Conservation (phyloP, 225 moss, liverwort and hornwort species). For the Physcomitrellopsis africana region DNA sequence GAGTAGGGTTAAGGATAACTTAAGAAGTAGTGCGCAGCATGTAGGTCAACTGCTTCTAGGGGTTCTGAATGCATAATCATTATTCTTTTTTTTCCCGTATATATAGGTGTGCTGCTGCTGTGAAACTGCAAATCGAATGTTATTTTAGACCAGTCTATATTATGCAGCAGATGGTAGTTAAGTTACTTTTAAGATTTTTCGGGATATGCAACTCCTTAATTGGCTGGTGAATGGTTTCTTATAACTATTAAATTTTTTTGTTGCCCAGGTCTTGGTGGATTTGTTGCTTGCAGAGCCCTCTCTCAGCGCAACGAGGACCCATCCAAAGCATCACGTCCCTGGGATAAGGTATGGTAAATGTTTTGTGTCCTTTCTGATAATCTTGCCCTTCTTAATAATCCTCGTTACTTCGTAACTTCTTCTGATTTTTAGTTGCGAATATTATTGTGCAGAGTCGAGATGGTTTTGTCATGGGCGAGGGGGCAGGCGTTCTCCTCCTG, state of each 20-base stretch:
- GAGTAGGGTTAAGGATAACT: not conserved
- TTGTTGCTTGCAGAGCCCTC: slow-evolving; percentile 86
- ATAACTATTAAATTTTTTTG: not conserved
- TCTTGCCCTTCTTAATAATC: not conserved
- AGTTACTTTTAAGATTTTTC: no score
- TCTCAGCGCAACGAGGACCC: slow-evolving; percentile 84
- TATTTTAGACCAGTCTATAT: no score
- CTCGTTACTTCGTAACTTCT: slow-evolving; percentile 4
- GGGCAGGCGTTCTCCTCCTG: slow-evolving; percentile 82
- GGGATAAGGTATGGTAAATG: slow-evolving; percentile 68
- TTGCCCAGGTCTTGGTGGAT: slow-evolving; percentile 77
- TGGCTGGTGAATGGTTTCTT: slow-evolving; percentile 8
- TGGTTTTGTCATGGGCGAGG: slow-evolving; percentile 95
- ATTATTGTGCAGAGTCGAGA: slow-evolving; percentile 60
- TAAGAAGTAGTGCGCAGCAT: not conserved
- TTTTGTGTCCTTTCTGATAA: slow-evolving; percentile 7
- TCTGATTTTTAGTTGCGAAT: slow-evolving; percentile 21
- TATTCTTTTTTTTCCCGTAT: no score
- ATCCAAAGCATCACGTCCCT: slow-evolving; percentile 78
- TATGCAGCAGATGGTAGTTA: no score
- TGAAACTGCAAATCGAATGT: no score
- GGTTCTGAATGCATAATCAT: no score
- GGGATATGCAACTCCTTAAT: no score
- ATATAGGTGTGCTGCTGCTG: no score
- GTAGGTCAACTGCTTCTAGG: not conserved